Evolutionary conservation across 2,329 filamentous ascomycete species (phyloP).

Genomic region (Trichoderma gracile): DNA sequence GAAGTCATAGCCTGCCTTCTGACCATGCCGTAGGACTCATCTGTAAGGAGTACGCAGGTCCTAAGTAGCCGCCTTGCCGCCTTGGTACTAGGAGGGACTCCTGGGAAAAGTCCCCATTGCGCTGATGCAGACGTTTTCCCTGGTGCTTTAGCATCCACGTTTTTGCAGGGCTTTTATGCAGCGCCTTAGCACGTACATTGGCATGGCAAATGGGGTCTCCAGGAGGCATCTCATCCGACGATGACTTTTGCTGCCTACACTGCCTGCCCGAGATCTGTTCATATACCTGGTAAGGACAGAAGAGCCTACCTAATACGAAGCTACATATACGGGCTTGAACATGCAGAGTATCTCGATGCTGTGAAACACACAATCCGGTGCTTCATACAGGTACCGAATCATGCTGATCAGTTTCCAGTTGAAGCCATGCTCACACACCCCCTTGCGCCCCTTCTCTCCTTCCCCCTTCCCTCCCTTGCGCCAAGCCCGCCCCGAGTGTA

Average conservation of each 20-base stretch:
- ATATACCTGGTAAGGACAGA: too few relatives aligned
- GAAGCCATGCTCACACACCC: neutral
- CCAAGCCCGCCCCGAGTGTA: constrained; percentile 7
- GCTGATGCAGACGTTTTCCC: constrained; percentile 11
- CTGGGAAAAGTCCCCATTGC: neutral
- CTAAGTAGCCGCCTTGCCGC: neutral
- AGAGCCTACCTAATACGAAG: too few relatives aligned
- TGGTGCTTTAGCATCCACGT: constrained; percentile 22
- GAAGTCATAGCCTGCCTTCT: neutral
- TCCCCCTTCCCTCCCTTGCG: neutral
- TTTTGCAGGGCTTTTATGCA: constrained; percentile 22
- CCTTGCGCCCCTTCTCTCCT: neutral
- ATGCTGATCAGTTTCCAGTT: too few relatives aligned
- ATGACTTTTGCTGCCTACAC: too few relatives aligned
- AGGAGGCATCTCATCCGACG: too few relatives aligned
- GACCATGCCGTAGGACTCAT: too few relatives aligned
- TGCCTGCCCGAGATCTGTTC: too few relatives aligned
- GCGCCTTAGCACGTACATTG: neutral
- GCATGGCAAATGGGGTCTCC: constrained; percentile 3
- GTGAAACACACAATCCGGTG: too few relatives aligned
- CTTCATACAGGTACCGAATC: too few relatives aligned
- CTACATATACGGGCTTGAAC: too few relatives aligned
- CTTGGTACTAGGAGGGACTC: neutral
- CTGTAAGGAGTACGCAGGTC: neutral
- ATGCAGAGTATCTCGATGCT: too few relatives aligned